A percentile compares a stretch with the other conserved stretches of the same genome.
Evolutionary conservation across 2,329 filamentous ascomycete genomes (phyloP).

Genomic region (Cladosporium sp.): DNA sequence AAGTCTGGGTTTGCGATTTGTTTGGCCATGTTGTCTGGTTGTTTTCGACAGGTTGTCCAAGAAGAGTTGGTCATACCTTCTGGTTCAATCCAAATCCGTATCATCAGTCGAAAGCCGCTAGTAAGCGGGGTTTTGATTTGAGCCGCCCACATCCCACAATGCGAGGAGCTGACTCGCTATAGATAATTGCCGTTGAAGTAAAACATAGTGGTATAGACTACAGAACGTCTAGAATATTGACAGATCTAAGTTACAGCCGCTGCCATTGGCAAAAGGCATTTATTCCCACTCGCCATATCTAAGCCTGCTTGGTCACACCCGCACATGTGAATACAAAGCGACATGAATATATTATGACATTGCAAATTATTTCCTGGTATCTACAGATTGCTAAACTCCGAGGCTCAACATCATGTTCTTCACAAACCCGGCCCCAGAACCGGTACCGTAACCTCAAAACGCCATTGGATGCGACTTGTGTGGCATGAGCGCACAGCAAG

Average conservation of each 20-base stretch:
- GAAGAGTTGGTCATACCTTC: neutral
- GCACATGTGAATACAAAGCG: too few species aligned
- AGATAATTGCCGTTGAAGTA: too few species aligned
- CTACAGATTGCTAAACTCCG: neutral
- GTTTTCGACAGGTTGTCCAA: conserved; percentile 20
- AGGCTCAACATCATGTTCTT: conserved; percentile 1
- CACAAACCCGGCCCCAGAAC: conserved; percentile 2
- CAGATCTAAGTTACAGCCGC: too few species aligned
- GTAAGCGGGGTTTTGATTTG: conserved; percentile 3
- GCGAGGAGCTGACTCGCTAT: too few species aligned
- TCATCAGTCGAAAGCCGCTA: neutral
- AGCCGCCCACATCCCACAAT: neutral
- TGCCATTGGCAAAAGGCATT: too few species aligned
- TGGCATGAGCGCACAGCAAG: neutral
- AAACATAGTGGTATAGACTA: too few species aligned
- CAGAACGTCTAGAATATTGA: too few species aligned
- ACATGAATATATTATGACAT: too few species aligned
- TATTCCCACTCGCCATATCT: too few species aligned
- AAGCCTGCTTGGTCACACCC: too few species aligned
- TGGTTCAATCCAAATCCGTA: neutral
- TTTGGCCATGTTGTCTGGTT: conserved; percentile 19
- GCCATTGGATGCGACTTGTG: conserved; percentile 1
- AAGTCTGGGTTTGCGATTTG: conserved; percentile 33
- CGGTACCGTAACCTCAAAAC: conserved; percentile 9
- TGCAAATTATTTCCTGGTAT: neutral